Base-by-base conservation (phyloP, 106 monocot species). In the Ottelia alismoides region DNA sequence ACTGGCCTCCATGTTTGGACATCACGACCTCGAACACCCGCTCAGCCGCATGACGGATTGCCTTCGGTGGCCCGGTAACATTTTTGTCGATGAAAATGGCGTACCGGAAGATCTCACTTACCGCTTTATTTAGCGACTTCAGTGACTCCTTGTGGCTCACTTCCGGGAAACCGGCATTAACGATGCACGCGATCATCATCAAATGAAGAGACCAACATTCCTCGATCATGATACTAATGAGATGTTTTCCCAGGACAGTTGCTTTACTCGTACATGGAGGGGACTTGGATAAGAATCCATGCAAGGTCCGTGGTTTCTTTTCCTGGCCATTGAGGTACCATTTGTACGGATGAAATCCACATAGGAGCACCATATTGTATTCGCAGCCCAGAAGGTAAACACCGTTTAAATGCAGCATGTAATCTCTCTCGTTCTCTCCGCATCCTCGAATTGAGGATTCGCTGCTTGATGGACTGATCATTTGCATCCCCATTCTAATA, bases 141-240 rank as follows among this genome's bases (percentile, higher is more conserved):
- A 53, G 28, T 3, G 17, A 0, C 19, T 27, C 25, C 5, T 17
- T n/a, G 12, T 14, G 28, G n/a, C n/a, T n/a, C n/a, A n/a, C n/a
- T n/a, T n/a, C n/a, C 28, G 25, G 12, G 14, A 28, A 25, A 0
- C 46, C 3, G 56, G 65, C 14, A 28, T 31, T 2, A 19, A 55
- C 48, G 18, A 66, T 57, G 49, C 31, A 31, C 5, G 45, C 30
- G 18, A 66, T 25, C 7, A 49, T 57, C 1, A 49, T 57, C 20
- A 66, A 1, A 6, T 24, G 56, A 12, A 66, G 22, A 24, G 48
- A 56, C 66, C 66, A 66, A 14, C 66, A 66, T n/a, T n/a, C n/a
- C n/a, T n/a, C n/a, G n/a, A n/a, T 22, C 49, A 28, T 2, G 61
- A 49, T 1, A 11, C 48, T 22, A 27, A 46, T 6, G 49, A 2